Evolutionary conservation across 1,284 basidiomycete genomes (phyloP).

Genomic region (Trichosporon asahii): DNA sequence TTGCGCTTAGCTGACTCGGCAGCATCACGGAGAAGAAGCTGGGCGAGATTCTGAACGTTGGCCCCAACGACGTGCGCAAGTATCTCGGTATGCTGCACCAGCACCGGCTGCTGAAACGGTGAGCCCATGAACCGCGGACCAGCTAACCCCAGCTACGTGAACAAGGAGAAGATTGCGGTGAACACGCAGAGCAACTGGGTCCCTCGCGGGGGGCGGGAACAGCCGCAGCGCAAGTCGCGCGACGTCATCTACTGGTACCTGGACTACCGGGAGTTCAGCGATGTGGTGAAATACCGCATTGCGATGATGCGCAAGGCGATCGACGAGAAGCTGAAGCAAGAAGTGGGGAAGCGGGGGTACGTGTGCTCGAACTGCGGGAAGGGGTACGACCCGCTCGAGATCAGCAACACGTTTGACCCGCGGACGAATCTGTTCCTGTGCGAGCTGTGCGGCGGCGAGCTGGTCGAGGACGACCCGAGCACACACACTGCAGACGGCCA

Average conservation of each 20-base stretch:
- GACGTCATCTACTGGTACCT: slow-evolving; percentile 85
- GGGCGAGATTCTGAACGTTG: slow-evolving; percentile 78
- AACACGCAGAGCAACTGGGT: slow-evolving; percentile 19
- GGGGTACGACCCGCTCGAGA: slow-evolving; percentile 81
- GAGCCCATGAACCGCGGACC: slow-evolving; percentile 35
- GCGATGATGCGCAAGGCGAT: slow-evolving; percentile 90
- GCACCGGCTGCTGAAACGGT: slow-evolving; percentile 81
- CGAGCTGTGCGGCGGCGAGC: slow-evolving; percentile 66
- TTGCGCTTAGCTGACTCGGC: not conserved
- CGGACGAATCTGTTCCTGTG: slow-evolving; percentile 36
- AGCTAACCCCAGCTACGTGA: slow-evolving; percentile 38
- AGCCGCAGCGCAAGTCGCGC: slow-evolving; percentile 20
- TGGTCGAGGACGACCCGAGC: slow-evolving; percentile 76
- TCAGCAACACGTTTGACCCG: slow-evolving; percentile 66
- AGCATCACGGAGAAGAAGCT: slow-evolving; percentile 58
- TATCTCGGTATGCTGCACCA: slow-evolving; percentile 80
- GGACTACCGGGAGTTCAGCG: slow-evolving; percentile 90
- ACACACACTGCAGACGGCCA: slow-evolving; percentile 57
- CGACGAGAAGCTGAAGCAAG: slow-evolving; percentile 75
- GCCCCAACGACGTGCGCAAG: slow-evolving; percentile 90
- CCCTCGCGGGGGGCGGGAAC: slow-evolving; percentile 8
- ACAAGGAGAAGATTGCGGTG: slow-evolving; percentile 44
- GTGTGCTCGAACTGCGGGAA: slow-evolving; percentile 86
- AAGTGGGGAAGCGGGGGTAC: slow-evolving; percentile 93
- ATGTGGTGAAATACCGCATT: slow-evolving; percentile 96